Percentiles rank a stretch among this genome's conserved stretches.
Evolutionary conservation across 768 basidiomycete species (phyloP).

Genomic region (Coprinopsis sp.): DNA sequence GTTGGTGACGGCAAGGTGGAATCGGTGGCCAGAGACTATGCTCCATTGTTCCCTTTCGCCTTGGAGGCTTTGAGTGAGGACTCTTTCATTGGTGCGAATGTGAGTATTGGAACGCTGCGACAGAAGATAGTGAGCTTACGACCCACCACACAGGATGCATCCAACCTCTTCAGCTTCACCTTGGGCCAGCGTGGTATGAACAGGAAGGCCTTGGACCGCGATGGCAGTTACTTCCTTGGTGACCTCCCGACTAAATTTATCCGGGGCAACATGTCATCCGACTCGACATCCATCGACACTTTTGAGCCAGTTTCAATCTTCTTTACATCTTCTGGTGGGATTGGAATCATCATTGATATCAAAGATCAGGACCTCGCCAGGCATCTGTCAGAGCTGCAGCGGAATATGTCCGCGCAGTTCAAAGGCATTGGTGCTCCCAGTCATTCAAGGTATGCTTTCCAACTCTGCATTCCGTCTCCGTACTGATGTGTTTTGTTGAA

Average conservation of each 20-base stretch:
- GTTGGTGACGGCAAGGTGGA: constrained; percentile 40
- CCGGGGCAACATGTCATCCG: constrained; percentile 35
- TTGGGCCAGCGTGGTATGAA: constrained; percentile 36
- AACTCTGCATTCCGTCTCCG: background rate
- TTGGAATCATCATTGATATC: constrained; percentile 68
- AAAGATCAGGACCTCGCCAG: constrained; percentile 45
- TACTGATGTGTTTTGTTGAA: constrained; percentile 4
- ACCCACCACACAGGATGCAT: constrained; percentile 44
- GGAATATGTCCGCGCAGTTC: constrained; percentile 62
- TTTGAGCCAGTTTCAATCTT: constrained; percentile 62
- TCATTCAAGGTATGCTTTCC: constrained; percentile 55
- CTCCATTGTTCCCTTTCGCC: constrained; percentile 67
- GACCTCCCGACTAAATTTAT: constrained; percentile 78
- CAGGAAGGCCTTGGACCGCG: constrained; percentile 48
- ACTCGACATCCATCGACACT: constrained; percentile 34
- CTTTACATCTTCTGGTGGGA: constrained; percentile 74
- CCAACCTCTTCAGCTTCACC: constrained; percentile 64
- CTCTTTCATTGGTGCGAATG: constrained; percentile 70
- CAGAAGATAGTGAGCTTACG: background rate
- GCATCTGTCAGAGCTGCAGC: constrained; percentile 64
- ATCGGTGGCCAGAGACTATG: constrained; percentile 67
- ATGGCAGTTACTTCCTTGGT: constrained; percentile 69
- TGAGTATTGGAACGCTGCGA: constrained; percentile 27
- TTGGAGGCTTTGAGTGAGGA: constrained; percentile 53
- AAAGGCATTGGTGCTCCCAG: constrained; percentile 49